Evolutionary conservation across 352 stramenopile genomes (phyloP).

Genomic region (Pseudoperonospora humuli): DNA sequence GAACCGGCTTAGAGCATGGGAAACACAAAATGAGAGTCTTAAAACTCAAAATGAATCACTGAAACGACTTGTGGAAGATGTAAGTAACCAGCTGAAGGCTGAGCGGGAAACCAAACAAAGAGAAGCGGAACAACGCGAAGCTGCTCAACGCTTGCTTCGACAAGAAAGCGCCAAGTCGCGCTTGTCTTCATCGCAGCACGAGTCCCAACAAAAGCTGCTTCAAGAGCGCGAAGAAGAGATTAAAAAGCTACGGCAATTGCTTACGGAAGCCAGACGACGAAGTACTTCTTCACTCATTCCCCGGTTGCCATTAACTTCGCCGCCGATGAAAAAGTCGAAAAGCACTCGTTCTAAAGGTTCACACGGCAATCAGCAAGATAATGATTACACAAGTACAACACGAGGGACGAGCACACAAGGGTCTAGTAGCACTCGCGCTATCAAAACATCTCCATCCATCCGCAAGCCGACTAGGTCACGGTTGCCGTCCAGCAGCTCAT

Average conservation of each 20-base stretch:
- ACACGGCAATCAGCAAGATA: constrained; percentile 22
- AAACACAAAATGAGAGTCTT: constrained; percentile 54
- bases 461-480: constrained; percentile 13
- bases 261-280: constrained; percentile 64
- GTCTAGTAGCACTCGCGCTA: constrained; percentile 5
- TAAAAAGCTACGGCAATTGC: constrained; percentile 60
- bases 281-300: constrained; percentile 69
- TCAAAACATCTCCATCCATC: constrained; percentile 11
- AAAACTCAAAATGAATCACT: constrained; percentile 57
- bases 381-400: constrained; percentile 16
- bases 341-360: constrained; percentile 14
- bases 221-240: constrained; percentile 76
- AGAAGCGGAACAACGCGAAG: constrained; percentile 61
- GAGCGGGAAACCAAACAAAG: constrained; percentile 64
- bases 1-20: constrained; percentile 73
- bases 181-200: constrained; percentile 62
- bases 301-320: constrained; percentile 30
- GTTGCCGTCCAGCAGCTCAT: constrained; percentile 10
- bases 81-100: constrained; percentile 58
- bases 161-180: constrained; percentile 60
- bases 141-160: constrained; percentile 48
- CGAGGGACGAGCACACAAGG: constrained; percentile 2
- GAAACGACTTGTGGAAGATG: constrained; percentile 59
- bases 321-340: constrained; percentile 40
- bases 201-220: constrained; percentile 54